Base-by-base conservation (phyloP, 2,329 filamentous ascomycete genomes). In the Exophiala mesophila region DNA sequence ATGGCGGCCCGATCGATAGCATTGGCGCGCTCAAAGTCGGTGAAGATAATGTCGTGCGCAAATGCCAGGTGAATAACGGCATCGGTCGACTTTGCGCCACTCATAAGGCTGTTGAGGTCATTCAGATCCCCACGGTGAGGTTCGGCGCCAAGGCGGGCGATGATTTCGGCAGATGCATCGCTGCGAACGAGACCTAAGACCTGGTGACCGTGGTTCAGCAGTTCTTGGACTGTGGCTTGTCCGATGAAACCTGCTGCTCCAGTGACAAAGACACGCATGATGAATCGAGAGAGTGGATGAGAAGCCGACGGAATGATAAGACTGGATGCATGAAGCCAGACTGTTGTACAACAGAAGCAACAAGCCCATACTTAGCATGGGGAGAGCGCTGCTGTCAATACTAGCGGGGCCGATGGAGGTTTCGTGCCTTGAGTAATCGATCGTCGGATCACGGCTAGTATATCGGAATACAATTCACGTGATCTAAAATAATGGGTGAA, bases 231-330 rank as follows among this genome's bases (percentile, higher is more conserved):
- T 10, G 70, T 58, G 5, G 61, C 57, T 15, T 55, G 52, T 50
- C 69, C 69, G 41, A 72, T 59, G 44, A 65, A 70, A 51, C 69
- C 68, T 5, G 66, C 63, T 4, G 66, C 61, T 29, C 69, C 69
- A 5, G 69, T 71, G 34, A 70, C 58, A 50, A 68, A 68, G 45
- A 66, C 57, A 13, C 49, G 57, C 62, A 65, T 57, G n/a, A n/a
- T n/a, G n/a, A n/a, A n/a, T n/a, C n/a, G n/a, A n/a, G n/a, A n/a
- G n/a, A n/a, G n/a, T n/a, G n/a, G n/a, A n/a, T n/a, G n/a, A n/a
- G n/a, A n/a, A n/a, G n/a, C n/a, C n/a, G n/a, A n/a, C n/a, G n/a
- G n/a, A n/a, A n/a, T n/a, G n/a, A n/a, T n/a, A n/a, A n/a, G n/a
- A n/a, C n/a, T n/a, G n/a, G n/a, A n/a, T n/a, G n/a, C n/a, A n/a